phyloP scores from a whole-genome alignment of 306 rosid genomes.

The Senna siamea region DNA sequence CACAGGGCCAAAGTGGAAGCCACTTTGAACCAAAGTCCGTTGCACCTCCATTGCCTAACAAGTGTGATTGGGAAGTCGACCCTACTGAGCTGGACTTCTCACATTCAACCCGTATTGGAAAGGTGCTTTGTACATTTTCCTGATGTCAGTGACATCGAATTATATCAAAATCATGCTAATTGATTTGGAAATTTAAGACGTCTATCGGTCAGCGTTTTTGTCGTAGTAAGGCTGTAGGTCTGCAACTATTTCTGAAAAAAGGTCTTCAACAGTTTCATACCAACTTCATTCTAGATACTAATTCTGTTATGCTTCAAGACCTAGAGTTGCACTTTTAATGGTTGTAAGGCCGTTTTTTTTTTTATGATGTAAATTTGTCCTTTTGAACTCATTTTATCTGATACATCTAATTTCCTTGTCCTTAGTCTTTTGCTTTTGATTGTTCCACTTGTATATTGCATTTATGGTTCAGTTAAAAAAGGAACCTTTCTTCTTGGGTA shows the following conservation, averaged over 20 bases:
- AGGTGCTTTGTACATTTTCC: conserved; percentile 52
- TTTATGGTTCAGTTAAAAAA: background rate
- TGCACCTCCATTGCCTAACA: conserved; percentile 88
- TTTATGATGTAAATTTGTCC: background rate
- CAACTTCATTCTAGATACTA: conserved; percentile 4
- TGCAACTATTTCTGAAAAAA: background rate
- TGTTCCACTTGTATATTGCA: background rate
- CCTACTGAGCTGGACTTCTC: conserved; percentile 95
- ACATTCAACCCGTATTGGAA: conserved; percentile 72
- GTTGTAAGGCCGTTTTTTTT: background rate
- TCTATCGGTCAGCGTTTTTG: conserved; percentile 23
- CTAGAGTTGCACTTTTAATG: conserved; percentile 6
- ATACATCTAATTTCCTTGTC: conserved; percentile 8
- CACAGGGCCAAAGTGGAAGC: conserved; percentile 98
- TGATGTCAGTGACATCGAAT: background rate
- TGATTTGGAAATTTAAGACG: conserved; percentile 16
- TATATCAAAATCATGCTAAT: background rate
- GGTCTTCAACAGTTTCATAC: conserved; percentile 4
- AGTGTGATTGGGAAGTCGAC: conserved; percentile 99
- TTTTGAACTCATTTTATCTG: conserved; percentile 10
- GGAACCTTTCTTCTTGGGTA: background rate
- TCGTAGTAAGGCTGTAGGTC: background rate
- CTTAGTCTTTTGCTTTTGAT: conserved; percentile 2
- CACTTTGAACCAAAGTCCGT: conserved; percentile 89
- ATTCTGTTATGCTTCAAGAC: conserved; percentile 24